phyloP scores from a whole-genome alignment of 2,329 filamentous ascomycete genomes.

The Trichoderma simmonsii region DNA sequence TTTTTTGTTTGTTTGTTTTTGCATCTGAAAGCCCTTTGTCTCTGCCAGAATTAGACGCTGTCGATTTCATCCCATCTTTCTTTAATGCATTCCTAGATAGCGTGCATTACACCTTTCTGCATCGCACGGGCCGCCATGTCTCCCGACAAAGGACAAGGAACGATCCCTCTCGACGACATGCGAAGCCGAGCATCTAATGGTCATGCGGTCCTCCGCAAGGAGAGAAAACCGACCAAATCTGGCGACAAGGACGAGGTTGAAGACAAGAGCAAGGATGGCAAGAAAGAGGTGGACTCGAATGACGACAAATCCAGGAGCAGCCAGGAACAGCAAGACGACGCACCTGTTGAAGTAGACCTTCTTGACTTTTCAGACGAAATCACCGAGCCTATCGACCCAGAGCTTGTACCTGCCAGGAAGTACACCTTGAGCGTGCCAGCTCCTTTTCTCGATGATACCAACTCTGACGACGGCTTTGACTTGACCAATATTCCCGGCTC shows the following conservation, averaged over 20 bases:
- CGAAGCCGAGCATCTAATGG: constrained; percentile 20
- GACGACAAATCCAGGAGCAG: not conserved
- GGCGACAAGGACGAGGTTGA: not conserved
- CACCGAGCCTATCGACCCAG: not conserved
- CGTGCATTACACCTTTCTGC: not conserved
- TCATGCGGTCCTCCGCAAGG: constrained; percentile 19
- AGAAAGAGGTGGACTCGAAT: not conserved
- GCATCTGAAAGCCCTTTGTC: not conserved
- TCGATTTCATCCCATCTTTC: not conserved
- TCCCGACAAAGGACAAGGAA: constrained; percentile 17
- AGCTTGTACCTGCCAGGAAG: constrained; percentile 1
- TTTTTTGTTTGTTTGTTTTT: not conserved
- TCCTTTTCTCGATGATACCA: not conserved
- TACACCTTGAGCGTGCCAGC: constrained; percentile 3
- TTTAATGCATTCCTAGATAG: not conserved
- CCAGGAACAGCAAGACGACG: not conserved
- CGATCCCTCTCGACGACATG: constrained; percentile 21
- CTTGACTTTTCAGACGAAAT: constrained; percentile 13
- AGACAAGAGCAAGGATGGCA: not conserved
- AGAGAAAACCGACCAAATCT: constrained; percentile 14
- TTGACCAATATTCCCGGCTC: constrained; percentile 1
- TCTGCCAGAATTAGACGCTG: not conserved
- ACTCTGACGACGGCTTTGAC: constrained; percentile 18
- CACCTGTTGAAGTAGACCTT: constrained; percentile 6
- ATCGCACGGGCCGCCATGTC: constrained; percentile 18